Base-by-base conservation (phyloP, 208 protist genomes). In the Wallacemonas sp. region DNA sequence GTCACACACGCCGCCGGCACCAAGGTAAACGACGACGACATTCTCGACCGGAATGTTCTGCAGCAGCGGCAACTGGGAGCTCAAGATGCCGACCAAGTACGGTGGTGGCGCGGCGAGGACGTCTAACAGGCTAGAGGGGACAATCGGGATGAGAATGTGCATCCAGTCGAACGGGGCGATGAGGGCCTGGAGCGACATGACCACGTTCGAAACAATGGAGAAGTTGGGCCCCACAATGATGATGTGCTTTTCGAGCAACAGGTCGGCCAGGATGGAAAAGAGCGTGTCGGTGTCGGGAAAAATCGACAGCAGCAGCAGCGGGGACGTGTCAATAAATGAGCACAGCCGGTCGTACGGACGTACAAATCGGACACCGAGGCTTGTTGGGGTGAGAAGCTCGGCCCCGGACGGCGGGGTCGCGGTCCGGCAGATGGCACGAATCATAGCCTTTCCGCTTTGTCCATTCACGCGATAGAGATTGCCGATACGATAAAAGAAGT, bases 161-260 rank as follows among this genome's bases (percentile, higher is more conserved):
- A 89, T 80, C 86, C 87, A 95, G 50, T 93, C 90, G 70, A 95
- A 92, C 1, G 90, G 90, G 1, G 79, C 68, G 5, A 95, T 79
- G 11, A 95, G 68, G 2, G 84, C 77, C 70, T 91, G 87, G 41
- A 93, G 62, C 11, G 89, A 90, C 83, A 94, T 92, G 46, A 94
- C 77, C 2, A 90, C 81, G 50, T 76, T 82, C 2, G 86, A 92
- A 1, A 94, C 89, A 33, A 92, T 63, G 7, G 81, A 79, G 59
- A 88, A 88, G 74, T 88, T 94, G 12, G 85, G 86, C 1, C 89
- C 86, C 16, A 92, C 86, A 29, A 95, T 79, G 44, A 92, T 81
- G 66, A 92, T 72, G 80, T 87, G 81, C 74, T 89, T 91, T 41
- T 93, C 84, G 8, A 90, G 63, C 31, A 95, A 62, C 41, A 92